Evolutionary conservation across 495 filamentous ascomycete species (phyloP).

Genomic region (Aeminium ludgeri): DNA sequence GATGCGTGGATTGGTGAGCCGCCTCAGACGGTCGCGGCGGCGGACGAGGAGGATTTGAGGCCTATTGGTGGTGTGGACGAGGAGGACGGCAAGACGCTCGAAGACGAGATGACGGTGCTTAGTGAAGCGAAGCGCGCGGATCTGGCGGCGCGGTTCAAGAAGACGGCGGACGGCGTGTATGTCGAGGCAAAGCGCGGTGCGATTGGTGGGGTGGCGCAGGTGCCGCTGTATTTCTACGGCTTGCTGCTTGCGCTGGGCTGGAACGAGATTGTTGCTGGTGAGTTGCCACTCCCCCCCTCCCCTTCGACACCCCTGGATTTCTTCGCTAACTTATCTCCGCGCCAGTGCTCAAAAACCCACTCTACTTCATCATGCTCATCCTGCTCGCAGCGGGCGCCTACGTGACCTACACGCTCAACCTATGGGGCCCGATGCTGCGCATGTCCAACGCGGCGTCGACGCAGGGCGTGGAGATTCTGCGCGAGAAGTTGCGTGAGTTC

Average conservation of each 20-base stretch:
- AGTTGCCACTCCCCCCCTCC: slow-evolving; percentile 26
- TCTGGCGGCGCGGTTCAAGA: slow-evolving; percentile 87
- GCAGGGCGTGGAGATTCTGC: slow-evolving; percentile 78
- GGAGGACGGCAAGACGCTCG: slow-evolving; percentile 78
- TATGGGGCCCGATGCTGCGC: slow-evolving; percentile 87
- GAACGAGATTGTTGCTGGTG: slow-evolving; percentile 91
- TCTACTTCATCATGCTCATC: slow-evolving; percentile 80
- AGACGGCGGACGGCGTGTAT: slow-evolving; percentile 90
- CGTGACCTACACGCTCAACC: slow-evolving; percentile 77
- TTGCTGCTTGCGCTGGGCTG: slow-evolving; percentile 78
- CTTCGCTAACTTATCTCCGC: slow-evolving; percentile 7
- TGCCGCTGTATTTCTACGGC: slow-evolving; percentile 87
- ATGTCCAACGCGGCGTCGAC: slow-evolving; percentile 78
- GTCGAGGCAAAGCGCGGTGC: slow-evolving; percentile 94
- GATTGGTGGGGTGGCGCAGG: slow-evolving; percentile 86
- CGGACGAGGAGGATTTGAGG: slow-evolving; percentile 74
- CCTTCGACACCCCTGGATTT: background rate
- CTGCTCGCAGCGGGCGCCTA: slow-evolving; percentile 60
- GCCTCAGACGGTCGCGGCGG: slow-evolving; percentile 56
- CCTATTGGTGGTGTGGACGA: slow-evolving; percentile 85
- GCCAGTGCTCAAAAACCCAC: slow-evolving; percentile 74
- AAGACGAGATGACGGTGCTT: slow-evolving; percentile 90
- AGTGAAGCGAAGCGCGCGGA: slow-evolving; percentile 76
- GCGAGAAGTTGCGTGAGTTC: slow-evolving; percentile 74
- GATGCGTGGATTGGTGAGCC: slow-evolving; percentile 63